Percentiles rank a stretch among this genome's conserved stretches.
These are phyloP conservation scores for Hypoxylon sp. DNA, from an alignment of 2,329 filamentous ascomycete genomes.

Conservation along the genomic window DNA sequence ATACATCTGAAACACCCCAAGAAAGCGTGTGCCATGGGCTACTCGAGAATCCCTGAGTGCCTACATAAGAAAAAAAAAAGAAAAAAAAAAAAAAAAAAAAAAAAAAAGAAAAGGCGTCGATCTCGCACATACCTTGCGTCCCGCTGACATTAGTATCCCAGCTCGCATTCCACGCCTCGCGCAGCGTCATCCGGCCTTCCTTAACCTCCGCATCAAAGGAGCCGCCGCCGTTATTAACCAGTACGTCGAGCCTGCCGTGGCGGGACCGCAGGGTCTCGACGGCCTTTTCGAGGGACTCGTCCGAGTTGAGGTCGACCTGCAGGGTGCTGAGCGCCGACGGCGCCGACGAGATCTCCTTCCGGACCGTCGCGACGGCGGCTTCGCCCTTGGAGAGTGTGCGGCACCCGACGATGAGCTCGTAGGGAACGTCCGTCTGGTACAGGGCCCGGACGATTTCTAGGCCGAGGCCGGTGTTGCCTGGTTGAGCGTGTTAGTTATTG, in stretches of 20 bases:
- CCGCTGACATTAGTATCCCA: conserved; percentile 65
- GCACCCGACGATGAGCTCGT: conserved; percentile 67
- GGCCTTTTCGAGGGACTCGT: conserved; percentile 63
- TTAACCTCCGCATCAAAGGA: conserved; percentile 56
- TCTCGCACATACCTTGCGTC: conserved; percentile 56
- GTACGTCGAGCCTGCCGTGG: conserved; percentile 61
- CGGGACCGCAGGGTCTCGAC: conserved; percentile 57
- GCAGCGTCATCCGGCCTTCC: conserved; percentile 46
- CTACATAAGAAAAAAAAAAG: no score
- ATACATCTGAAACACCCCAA: no score
- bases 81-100: no score
- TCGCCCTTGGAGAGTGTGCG: conserved; percentile 64
- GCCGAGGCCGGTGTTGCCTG: conserved; percentile 69
- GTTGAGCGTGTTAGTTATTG: no score
- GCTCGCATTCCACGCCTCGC: conserved; percentile 58
- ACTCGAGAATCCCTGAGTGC: no score
- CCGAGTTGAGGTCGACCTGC: conserved; percentile 65
- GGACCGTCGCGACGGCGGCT: conserved; percentile 57
- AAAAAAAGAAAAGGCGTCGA: no score
- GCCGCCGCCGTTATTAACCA: conserved; percentile 69
- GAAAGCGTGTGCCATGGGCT: no score
- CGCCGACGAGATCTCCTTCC: conserved; percentile 55
- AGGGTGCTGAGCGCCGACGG: conserved; percentile 59
- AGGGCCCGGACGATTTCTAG: conserved; percentile 68
- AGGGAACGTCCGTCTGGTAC: conserved; percentile 57